Percentiles rank a stretch among this genome's conserved stretches.
Conservation (phyloP, 371 early-diverging fungal species). For the Mucor indicus region DNA sequence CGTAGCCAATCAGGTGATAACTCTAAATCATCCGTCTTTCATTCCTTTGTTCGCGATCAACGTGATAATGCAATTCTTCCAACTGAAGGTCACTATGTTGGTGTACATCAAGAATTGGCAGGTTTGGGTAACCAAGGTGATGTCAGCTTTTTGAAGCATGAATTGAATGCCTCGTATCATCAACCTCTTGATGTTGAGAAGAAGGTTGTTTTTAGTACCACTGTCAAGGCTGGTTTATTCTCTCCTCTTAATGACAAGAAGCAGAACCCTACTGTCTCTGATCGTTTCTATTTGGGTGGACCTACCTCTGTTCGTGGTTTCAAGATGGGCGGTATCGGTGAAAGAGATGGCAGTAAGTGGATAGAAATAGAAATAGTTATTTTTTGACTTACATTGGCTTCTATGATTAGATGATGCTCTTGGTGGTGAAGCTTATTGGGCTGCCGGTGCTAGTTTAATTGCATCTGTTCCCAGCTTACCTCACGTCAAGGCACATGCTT, state of each 20-base stretch:
- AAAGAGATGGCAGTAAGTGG: constrained; percentile 67
- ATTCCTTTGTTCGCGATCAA: constrained; percentile 65
- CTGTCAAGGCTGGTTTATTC: constrained; percentile 57
- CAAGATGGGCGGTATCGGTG: constrained; percentile 82
- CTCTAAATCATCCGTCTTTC: constrained; percentile 72
- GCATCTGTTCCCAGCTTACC: constrained; percentile 72
- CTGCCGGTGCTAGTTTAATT: constrained; percentile 78
- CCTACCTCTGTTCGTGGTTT: constrained; percentile 87
- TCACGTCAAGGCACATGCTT: constrained; percentile 77
- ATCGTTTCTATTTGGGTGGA: constrained; percentile 89
- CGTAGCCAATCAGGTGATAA: constrained; percentile 82
- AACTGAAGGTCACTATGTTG: constrained; percentile 64
- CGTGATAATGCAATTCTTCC: constrained; percentile 78
- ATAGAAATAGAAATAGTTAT: not conserved
- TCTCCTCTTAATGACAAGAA: constrained; percentile 33
- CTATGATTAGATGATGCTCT: constrained; percentile 82
- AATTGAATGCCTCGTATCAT: constrained; percentile 56
- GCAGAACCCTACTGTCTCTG: constrained; percentile 49
- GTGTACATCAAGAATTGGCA: constrained; percentile 41
- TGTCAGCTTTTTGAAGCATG: constrained; percentile 67
- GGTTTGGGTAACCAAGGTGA: constrained; percentile 80
- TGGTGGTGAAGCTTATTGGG: constrained; percentile 86
- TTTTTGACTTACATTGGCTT: too few relatives aligned
- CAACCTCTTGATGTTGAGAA: constrained; percentile 17
- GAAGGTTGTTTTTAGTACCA: constrained; percentile 37